These are phyloP conservation scores for Ceratocystis lukuohia DNA, from an alignment of 2,329 filamentous ascomycete genomes.

Conservation along the genomic window DNA sequence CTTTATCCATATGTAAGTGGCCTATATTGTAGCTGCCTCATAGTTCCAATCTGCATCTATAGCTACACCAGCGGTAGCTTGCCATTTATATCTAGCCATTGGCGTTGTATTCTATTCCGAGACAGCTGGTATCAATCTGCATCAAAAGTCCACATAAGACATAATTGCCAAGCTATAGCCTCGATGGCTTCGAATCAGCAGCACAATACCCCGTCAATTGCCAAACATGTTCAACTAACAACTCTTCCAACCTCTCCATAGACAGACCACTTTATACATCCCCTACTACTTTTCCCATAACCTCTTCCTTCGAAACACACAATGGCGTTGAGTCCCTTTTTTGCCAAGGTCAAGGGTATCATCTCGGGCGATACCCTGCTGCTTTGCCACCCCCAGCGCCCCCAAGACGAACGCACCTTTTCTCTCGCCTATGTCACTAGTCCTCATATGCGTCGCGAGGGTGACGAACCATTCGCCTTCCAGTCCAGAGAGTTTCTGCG, in stretches of 20 bases:
- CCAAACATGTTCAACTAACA: conserved; percentile 4
- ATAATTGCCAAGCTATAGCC: background rate
- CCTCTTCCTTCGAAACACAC: conserved; percentile 6
- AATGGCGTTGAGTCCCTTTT: conserved; percentile 33
- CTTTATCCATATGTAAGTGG: background rate
- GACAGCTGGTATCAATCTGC: background rate
- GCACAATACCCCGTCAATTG: background rate
- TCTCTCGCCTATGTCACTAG: conserved; percentile 88
- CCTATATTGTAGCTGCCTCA: background rate
- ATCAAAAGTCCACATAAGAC: background rate
- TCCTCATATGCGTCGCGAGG: conserved; percentile 73
- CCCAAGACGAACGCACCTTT: conserved; percentile 68
- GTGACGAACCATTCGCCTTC: conserved; percentile 85
- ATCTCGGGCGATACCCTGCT: conserved; percentile 87
- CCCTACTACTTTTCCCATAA: conserved; percentile 21
- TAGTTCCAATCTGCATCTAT: background rate
- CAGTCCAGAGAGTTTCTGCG: conserved; percentile 89
- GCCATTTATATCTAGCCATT: background rate
- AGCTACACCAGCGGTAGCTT: background rate
- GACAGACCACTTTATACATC: conserved; percentile 24
- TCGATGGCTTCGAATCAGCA: background rate
- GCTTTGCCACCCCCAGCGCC: conserved; percentile 67
- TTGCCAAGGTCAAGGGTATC: conserved; percentile 80
- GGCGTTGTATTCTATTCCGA: background rate
- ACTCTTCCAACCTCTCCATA: conserved; percentile 22